Conservation (phyloP, 2,329 filamentous ascomycete genomes). For the Fusarium transvaalense region DNA sequence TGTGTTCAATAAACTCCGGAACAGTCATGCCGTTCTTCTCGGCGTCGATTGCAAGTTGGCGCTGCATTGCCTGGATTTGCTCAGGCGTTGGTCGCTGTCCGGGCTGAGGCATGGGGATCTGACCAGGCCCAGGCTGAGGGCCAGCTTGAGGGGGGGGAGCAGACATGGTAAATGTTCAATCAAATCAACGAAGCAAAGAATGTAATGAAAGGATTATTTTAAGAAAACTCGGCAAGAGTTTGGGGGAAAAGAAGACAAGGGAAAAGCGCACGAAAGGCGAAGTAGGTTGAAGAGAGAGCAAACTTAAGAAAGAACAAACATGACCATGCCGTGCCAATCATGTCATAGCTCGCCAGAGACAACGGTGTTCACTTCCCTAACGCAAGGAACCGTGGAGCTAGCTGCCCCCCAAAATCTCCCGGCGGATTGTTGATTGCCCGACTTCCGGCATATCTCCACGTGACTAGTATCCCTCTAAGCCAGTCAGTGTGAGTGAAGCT, state of each 20-base stretch:
- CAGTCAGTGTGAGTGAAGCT: not conserved
- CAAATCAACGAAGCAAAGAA: slow-evolving; percentile 21
- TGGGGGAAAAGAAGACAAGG: slow-evolving; percentile 4
- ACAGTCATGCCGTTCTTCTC: slow-evolving; percentile 86
- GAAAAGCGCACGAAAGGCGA: slow-evolving; percentile 27
- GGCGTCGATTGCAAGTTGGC: slow-evolving; percentile 84
- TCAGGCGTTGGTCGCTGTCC: slow-evolving; percentile 77
- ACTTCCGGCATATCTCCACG: slow-evolving; percentile 37
- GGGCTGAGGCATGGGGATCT: slow-evolving; percentile 53
- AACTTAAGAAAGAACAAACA: slow-evolving; percentile 33
- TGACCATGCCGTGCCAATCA: slow-evolving; percentile 46
- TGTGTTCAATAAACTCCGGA: slow-evolving; percentile 82
- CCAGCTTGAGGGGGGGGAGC: slow-evolving; percentile 47
- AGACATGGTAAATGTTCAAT: slow-evolving; percentile 46
- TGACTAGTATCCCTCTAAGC: slow-evolving; percentile 17
- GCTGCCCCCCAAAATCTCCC: slow-evolving; percentile 27
- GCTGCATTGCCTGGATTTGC: slow-evolving; percentile 87
- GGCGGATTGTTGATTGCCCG: slow-evolving; percentile 52
- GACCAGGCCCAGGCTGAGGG: slow-evolving; percentile 47
- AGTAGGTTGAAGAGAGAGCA: slow-evolving; percentile 4
- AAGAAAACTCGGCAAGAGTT: slow-evolving; percentile 17
- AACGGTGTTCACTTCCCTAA: slow-evolving; percentile 56
- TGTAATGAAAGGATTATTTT: slow-evolving; percentile 28
- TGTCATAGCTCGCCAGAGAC: slow-evolving; percentile 46
- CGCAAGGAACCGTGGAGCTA: slow-evolving; percentile 6